Base-by-base conservation (phyloP, 768 basidiomycete genomes). In the Kwoniella sp. region DNA sequence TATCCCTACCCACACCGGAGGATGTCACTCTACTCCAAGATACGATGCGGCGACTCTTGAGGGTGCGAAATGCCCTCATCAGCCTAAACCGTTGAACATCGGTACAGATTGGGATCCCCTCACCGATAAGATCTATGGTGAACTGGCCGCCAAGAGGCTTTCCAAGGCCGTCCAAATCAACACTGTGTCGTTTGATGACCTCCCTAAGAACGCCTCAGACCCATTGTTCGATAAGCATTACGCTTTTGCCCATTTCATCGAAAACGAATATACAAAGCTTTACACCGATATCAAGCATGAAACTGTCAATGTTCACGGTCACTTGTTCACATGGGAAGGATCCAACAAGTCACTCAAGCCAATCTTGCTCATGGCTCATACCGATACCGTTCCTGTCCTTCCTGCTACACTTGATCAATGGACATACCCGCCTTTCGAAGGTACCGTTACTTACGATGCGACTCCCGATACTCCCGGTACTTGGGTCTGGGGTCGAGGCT, bases 281-380 rank as follows among this genome's bases (percentile, higher is more conserved):
- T 78, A 66, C 56, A 60, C 63, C 40, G 54, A 36, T 15, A 82
- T 91, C 48, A 72, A 83, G 29, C 82, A 89, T 63, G 87, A 86
- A 9, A 87, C 86, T 68, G 85, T 92, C 70, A 90, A 91, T 76
- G 88, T 86, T 0, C 89, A 88, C 68, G 90, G 85, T 0, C 82
- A 91, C n/a, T 77, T 90, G 8, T 89, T 86, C 73, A 85, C 86
- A 37, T 92, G 90, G 90, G 80, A 83, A 63, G 90, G 90, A 1
- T 82, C 83, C 2, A 83, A 90, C 68, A 62, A 75, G 13, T 79
- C 82, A 1, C 81, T 90, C 7, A 88, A 90, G 75, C 90, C 91
- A 0, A 72, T 91, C 21, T 80, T 92, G 8, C 79, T 79, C 29
- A 76, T 79, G 76, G 76, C 76, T 29, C 77, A 79, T 66, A 64